These are phyloP conservation scores for Telopea speciosissima DNA, from an alignment of 177 flowering plant genomes.

Conservation along the genomic window DNA sequence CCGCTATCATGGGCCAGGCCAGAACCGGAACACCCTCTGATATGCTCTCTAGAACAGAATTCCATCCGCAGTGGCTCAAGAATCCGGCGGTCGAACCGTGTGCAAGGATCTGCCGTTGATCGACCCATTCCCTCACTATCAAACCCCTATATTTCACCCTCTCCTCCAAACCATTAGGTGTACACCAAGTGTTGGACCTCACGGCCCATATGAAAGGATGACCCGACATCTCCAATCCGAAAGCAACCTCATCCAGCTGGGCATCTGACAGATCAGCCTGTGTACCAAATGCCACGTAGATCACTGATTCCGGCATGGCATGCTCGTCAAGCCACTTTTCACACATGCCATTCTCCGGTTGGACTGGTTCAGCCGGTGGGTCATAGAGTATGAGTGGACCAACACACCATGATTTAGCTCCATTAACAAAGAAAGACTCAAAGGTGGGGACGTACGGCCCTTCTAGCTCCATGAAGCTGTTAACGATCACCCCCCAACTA, in stretches of 20 bases:
- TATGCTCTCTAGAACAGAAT: slow-evolving; percentile 26
- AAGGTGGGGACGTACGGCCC: neutral
- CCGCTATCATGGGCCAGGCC: slow-evolving; percentile 29
- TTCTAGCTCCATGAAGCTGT: slow-evolving; percentile 26
- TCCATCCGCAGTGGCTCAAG: slow-evolving; percentile 35
- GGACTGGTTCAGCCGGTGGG: neutral
- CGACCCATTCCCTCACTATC: slow-evolving; percentile 24
- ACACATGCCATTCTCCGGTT: neutral
- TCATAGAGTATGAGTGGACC: slow-evolving; percentile 21
- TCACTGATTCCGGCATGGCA: slow-evolving; percentile 12
- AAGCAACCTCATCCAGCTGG: slow-evolving; percentile 22
- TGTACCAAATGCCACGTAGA: slow-evolving; percentile 28
- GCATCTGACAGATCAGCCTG: slow-evolving; percentile 21
- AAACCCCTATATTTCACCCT: slow-evolving; percentile 15
- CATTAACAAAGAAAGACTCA: slow-evolving; percentile 12
- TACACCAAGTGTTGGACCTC: slow-evolving; percentile 19
- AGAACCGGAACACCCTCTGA: slow-evolving; percentile 22
- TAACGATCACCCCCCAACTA: slow-evolving; percentile 23
- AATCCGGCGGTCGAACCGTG: slow-evolving; percentile 25
- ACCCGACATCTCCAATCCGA: slow-evolving; percentile 20
- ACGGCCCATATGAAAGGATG: slow-evolving; percentile 18
- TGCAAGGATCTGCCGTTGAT: slow-evolving; percentile 14
- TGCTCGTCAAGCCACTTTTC: slow-evolving; percentile 18
- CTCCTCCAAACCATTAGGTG: slow-evolving; percentile 18
- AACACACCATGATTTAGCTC: slow-evolving; percentile 24